These are phyloP conservation scores for Agaricus subrufescens DNA, from an alignment of 768 basidiomycete species.

Conservation along the genomic window DNA sequence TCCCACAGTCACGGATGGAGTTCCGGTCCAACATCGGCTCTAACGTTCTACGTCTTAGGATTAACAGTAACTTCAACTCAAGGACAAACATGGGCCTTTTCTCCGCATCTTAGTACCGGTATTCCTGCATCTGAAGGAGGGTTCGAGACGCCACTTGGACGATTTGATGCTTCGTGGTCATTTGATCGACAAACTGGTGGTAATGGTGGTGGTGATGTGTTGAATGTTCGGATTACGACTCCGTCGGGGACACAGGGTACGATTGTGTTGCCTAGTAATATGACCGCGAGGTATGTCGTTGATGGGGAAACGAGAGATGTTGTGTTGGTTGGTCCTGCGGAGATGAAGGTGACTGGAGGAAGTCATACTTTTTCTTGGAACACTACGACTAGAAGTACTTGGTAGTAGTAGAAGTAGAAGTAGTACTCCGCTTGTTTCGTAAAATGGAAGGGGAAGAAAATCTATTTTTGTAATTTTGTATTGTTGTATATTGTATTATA, in stretches of 20 bases:
- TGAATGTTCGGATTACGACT: not conserved
- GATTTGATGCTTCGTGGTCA: constrained; percentile 45
- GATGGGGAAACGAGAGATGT: not conserved
- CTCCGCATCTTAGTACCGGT: constrained; percentile 38
- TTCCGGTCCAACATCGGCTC: constrained; percentile 50
- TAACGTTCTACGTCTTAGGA: constrained; percentile 55
- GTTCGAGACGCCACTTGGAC: constrained; percentile 48
- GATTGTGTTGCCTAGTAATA: not conserved
- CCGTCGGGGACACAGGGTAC: not conserved
- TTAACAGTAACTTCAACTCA: constrained; percentile 42
- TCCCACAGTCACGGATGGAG: constrained; percentile 62
- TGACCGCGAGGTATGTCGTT: not conserved
- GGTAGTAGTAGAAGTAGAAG: too few relatives aligned
- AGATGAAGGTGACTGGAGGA: not conserved
- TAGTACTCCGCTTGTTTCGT: too few relatives aligned
- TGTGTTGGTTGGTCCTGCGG: not conserved
- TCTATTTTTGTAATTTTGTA: too few relatives aligned
- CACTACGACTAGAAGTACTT: not conserved
- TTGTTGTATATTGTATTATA: too few relatives aligned
- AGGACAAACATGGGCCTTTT: constrained; percentile 43
- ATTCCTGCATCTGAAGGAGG: constrained; percentile 42
- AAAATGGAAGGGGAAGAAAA: too few relatives aligned
- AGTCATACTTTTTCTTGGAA: constrained; percentile 5
- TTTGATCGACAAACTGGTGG: constrained; percentile 8
- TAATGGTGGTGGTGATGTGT: not conserved